Percentiles rank a stretch among this genome's conserved stretches.
These are phyloP conservation scores for Xerocomus amazonicus DNA, from an alignment of 1,284 basidiomycete species.

Conservation along the genomic window DNA sequence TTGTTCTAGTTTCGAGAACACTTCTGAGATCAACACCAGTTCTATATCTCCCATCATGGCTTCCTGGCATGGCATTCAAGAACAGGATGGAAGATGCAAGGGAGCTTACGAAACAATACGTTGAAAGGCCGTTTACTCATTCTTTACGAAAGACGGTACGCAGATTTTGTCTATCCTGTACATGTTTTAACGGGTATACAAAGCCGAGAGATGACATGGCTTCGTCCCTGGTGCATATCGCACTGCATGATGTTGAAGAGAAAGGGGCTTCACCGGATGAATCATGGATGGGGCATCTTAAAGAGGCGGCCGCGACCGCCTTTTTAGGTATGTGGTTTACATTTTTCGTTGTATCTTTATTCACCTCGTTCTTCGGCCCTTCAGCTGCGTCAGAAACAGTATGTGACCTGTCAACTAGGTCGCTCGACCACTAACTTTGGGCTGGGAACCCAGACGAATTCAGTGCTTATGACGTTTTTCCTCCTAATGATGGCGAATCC, in stretches of 20 bases:
- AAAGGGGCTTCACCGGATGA: neutral
- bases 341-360: neutral
- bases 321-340: conserved; percentile 10
- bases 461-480: conserved; percentile 12
- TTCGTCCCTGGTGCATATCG: conserved; percentile 16
- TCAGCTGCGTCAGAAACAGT: conserved; percentile 16
- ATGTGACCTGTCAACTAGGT: neutral
- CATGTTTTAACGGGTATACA: neutral
- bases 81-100: conserved; percentile 1
- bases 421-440: neutral
- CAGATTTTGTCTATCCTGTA: neutral
- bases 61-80: neutral
- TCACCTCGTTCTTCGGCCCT: neutral
- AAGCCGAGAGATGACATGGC: neutral
- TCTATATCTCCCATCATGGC: neutral
- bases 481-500: conserved; percentile 18
- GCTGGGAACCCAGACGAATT: conserved; percentile 5
- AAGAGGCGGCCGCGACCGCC: conserved; percentile 6
- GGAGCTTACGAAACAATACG: conserved; percentile 1
- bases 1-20: neutral
- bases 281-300: conserved; percentile 7
- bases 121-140: conserved; percentile 18
- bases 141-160: conserved; percentile 7
- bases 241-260: conserved; percentile 7
- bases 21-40: neutral